phyloP scores from a whole-genome alignment of 1,284 basidiomycete genomes.

The Papiliotrema terrestris region DNA sequence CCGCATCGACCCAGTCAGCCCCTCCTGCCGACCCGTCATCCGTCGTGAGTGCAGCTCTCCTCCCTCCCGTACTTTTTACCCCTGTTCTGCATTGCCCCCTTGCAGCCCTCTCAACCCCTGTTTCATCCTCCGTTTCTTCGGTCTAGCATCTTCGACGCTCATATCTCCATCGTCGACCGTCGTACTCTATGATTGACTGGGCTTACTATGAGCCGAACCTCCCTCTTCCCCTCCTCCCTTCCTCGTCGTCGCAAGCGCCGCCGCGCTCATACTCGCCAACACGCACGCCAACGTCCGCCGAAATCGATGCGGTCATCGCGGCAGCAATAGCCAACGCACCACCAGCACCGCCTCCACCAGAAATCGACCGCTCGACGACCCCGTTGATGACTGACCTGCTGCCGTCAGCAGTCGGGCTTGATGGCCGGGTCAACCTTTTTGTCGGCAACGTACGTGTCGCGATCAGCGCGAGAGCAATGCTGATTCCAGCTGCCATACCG shows the following conservation, averaged over 20 bases:
- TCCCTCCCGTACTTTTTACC: too few species aligned
- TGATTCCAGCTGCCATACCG: slow-evolving; percentile 73
- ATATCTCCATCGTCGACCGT: too few species aligned
- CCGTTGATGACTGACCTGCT: slow-evolving; percentile 49
- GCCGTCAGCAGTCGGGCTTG: slow-evolving; percentile 49
- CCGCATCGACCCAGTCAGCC: too few species aligned
- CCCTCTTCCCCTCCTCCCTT: not conserved
- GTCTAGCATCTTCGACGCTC: too few species aligned
- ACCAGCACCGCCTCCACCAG: slow-evolving; percentile 26
- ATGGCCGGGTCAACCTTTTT: slow-evolving; percentile 85
- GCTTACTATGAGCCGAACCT: not conserved
- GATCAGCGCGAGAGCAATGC: slow-evolving; percentile 7
- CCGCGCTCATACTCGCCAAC: slow-evolving; percentile 17
- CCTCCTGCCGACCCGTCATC: too few species aligned
- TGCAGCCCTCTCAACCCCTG: too few species aligned
- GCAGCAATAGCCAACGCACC: slow-evolving; percentile 47
- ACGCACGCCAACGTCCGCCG: slow-evolving; percentile 38
- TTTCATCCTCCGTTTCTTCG: too few species aligned
- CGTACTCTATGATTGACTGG: not conserved
- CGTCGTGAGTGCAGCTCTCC: too few species aligned
- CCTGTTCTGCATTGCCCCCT: too few species aligned
- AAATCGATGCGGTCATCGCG: slow-evolving; percentile 47
- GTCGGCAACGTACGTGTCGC: slow-evolving; percentile 71
- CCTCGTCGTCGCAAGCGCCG: not conserved
- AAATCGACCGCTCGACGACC: slow-evolving; percentile 34